Conservation (phyloP, 169 alveolate genomes). For the Cryptosporidium sp. region DNA sequence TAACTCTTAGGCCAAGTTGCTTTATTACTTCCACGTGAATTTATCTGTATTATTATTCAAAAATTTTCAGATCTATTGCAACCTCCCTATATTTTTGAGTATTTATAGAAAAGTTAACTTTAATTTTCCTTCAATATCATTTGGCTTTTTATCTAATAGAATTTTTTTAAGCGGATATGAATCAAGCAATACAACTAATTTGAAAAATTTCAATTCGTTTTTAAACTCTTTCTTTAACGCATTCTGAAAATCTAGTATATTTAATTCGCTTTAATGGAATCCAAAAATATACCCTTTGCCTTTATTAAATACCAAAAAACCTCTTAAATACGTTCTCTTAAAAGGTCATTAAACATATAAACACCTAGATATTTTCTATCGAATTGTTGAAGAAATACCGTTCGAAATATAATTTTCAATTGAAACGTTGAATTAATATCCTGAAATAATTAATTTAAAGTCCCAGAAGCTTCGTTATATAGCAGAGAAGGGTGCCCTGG, state of each 20-base stretch:
- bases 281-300: conserved; percentile 68
- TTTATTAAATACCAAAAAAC: conserved; percentile 41
- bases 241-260: not conserved
- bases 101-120: too few species aligned
- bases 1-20: not conserved
- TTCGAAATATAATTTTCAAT: not conserved
- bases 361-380: not conserved
- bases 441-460: not conserved
- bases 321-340: conserved; percentile 74
- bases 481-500: not conserved
- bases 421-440: not conserved
- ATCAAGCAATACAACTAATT: not conserved
- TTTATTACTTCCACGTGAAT: not conserved
- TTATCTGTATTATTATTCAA: not conserved
- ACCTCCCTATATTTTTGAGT: not conserved
- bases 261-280: not conserved
- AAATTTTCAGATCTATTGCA: not conserved
- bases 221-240: not conserved
- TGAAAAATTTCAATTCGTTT: not conserved
- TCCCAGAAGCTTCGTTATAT: not conserved
- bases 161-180: not conserved
- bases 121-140: too few species aligned
- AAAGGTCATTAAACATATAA: conserved; percentile 60
- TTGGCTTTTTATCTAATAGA: not conserved
- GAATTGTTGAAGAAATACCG: not conserved